These are phyloP conservation scores for Albifimbria verrucaria DNA, from an alignment of 2,329 filamentous ascomycete species.

Conservation along the genomic window DNA sequence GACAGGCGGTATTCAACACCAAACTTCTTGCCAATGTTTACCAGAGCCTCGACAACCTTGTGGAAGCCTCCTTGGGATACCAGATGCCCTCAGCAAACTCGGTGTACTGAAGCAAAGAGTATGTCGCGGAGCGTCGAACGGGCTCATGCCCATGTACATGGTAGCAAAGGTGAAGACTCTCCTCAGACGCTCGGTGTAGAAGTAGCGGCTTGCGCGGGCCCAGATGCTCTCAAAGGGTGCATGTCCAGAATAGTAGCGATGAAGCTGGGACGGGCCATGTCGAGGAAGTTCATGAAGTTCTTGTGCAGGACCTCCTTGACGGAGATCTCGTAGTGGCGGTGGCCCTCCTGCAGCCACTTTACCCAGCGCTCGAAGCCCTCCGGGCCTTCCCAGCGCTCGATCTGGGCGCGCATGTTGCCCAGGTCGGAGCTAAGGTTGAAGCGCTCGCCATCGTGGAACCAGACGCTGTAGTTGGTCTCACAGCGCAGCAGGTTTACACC, in stretches of 20 bases:
- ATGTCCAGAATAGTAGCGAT: slow-evolving; percentile 55
- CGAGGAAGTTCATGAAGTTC: slow-evolving; percentile 61
- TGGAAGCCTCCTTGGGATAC: slow-evolving; percentile 71
- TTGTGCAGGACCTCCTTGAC: slow-evolving; percentile 62
- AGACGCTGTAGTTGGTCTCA: slow-evolving; percentile 72
- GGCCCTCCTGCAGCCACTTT: slow-evolving; percentile 62
- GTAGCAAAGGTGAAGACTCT: slow-evolving; percentile 74
- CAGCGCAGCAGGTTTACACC: slow-evolving; percentile 68
- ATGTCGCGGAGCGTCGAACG: slow-evolving; percentile 72
- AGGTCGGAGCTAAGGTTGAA: slow-evolving; percentile 67
- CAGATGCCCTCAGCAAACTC: slow-evolving; percentile 74
- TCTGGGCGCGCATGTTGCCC: slow-evolving; percentile 65
- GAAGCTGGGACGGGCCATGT: slow-evolving; percentile 57
- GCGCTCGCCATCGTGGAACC: slow-evolving; percentile 64
- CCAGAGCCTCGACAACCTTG: slow-evolving; percentile 59
- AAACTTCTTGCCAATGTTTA: slow-evolving; percentile 56
- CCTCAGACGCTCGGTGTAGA: slow-evolving; percentile 65
- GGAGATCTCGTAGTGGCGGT: slow-evolving; percentile 67
- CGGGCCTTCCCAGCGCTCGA: slow-evolving; percentile 71
- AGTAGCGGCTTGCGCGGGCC: slow-evolving; percentile 62
- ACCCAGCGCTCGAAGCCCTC: slow-evolving; percentile 70
- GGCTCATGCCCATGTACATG: slow-evolving; percentile 83
- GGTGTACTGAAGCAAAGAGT: slow-evolving; percentile 68
- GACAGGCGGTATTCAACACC: slow-evolving; percentile 62
- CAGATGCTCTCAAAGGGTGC: slow-evolving; percentile 71